Base-by-base conservation (phyloP, 768 basidiomycete genomes). In the Termitomyces sp. region DNA sequence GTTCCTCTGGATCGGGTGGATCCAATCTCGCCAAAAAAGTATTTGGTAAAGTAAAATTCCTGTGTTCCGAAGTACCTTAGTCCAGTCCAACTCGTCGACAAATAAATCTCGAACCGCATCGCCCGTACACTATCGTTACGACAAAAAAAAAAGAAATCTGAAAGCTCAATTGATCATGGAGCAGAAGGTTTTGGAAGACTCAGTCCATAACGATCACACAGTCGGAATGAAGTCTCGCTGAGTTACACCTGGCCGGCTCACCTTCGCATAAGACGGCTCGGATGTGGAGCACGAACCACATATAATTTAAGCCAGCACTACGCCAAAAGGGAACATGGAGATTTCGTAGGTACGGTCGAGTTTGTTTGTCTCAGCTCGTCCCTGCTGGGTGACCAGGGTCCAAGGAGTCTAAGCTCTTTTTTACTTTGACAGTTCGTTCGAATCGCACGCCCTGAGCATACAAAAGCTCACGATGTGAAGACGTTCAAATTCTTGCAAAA, bases 351-450 rank as follows among this genome's bases (percentile, higher is more conserved):
- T 48, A 8, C 19, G 47, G n/a, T 35, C 35, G 48, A 25, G 35
- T 50, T 50, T 50, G 35, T 37, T 50, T 37, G 48, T 49, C 48
- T 37, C 30, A 34, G 46, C 30, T 10, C 46, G 30, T 14, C 48
- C 48, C 32, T 49, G 47, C 34, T 16, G 34, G 19, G 30, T 48
- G 32, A 23, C 21, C 44, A 57, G 52, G 55, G 56, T 51, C 49
- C 50, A 57, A 46, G 27, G 3, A 56, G 58, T n/a, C 61, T 60
- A 62, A 58, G 58, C 56, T 42, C 43, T 50, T 61, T 59, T 54
- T 11, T 35, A 37, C 30, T 17, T 43, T 17, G 27, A 30, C 53
- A 54, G 52, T 43, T 56, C 47, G 39, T 27, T 37, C 11, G 16
- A 51, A 52, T 52, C 49, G 10, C 54, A 50, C 28, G 30, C 17